Percentiles rank a stretch among this genome's conserved stretches.
Conservation (phyloP, 23 red algal genomes). For the Gracilaria caudata region DNA sequence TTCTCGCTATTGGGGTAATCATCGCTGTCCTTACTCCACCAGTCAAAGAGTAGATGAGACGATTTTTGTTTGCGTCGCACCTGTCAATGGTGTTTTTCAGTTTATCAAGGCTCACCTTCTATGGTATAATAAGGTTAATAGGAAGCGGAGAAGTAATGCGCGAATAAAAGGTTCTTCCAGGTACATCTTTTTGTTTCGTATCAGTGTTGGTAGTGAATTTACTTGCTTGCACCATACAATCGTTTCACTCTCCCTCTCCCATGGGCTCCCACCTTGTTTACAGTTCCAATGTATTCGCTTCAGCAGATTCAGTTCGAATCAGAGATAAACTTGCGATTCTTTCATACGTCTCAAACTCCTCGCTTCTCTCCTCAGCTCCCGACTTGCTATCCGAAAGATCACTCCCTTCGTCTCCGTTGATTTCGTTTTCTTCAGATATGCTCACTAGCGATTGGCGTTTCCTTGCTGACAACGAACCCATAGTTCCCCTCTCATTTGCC, state of each 20-base stretch:
- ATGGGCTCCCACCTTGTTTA: too few species aligned
- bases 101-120: neutral
- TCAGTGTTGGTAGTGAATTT: neutral
- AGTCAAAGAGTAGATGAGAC: constrained; percentile 71
- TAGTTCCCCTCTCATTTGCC: neutral
- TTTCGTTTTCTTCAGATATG: constrained; percentile 18
- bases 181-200: neutral
- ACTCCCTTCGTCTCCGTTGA: neutral
- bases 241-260: too few species aligned
- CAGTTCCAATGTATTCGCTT: neutral
- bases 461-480: neutral
- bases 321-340: neutral
- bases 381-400: constrained; percentile 7
- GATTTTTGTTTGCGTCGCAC: neutral
- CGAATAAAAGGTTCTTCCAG: constrained; percentile 26
- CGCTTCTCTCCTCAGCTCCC: neutral
- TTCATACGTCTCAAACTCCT: neutral
- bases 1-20: constrained; percentile 74
- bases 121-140: neutral
- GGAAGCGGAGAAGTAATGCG: neutral
- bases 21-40: constrained; percentile 85
- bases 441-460: constrained; percentile 4
- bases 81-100: neutral
- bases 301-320: neutral
- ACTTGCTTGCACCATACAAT: too few species aligned